Base-by-base conservation (phyloP, 2,329 filamentous ascomycete genomes). In the Passalora sequoiae region DNA sequence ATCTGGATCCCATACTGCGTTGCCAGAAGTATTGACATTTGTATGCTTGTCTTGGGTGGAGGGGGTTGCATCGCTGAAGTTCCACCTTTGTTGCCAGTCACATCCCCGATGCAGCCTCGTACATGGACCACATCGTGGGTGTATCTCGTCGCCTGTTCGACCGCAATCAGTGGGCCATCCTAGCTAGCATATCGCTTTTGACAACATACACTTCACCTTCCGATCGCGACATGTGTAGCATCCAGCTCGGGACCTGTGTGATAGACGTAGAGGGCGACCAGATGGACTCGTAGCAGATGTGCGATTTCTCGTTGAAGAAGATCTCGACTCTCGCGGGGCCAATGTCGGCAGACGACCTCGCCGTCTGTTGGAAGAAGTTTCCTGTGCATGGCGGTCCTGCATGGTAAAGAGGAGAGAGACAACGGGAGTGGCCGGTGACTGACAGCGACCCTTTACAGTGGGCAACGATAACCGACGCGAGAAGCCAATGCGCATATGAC, bases 31-130 rank as follows among this genome's bases (percentile, higher is more conserved):
- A 24, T 67, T 72, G 31, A 78, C 70, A 51, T 75, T 64, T 5
- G 50, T 43, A 33, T 62, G 59, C 46, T 62, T 63, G 39, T 44
- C 46, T 37, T 60, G 54, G 2, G 61, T 64, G 36, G 44, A 58
- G n/a, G 53, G 49, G 1, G 61, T 64, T 9, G 61, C 60, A 48
- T 65, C 62, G 54, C 53, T 63, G 53, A 65, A 66, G 44, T 62
- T 64, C 63, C 68, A 65, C 35, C 76, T 69, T 12, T 75, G 73
- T 45, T 70, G 72, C 61, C 78, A 80, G 55, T 80, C 76, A 57
- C 77, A 80, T 25, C 67, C 65, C 56, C 78, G 74, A 33, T 75
- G 73, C 16, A 80, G 64, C 41, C 76, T 68, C 21, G 70, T 66
- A 59, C 76, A 80, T 66, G 76, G 76, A 66, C 53, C 50, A 37